Evolutionary conservation across 108 stramenopile genomes (phyloP).

Genomic region (Pseudonitzschia pungens): DNA sequence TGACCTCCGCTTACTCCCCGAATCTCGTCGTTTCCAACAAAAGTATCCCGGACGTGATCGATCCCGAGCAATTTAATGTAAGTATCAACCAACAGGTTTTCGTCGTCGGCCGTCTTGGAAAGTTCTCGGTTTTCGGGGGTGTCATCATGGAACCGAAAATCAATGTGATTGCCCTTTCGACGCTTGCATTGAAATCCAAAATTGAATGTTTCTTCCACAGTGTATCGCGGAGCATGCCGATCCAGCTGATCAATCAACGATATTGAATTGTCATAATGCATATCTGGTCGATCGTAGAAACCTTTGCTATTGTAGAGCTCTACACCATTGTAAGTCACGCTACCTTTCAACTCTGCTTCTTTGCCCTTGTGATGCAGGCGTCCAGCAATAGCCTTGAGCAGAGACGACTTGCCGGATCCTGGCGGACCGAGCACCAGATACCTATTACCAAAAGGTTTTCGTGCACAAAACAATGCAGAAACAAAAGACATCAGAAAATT

Average conservation of each 20-base stretch:
- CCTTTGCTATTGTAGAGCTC: constrained; percentile 30
- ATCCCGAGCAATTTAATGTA: constrained; percentile 40
- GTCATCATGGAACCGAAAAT: constrained; percentile 16
- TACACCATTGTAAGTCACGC: constrained; percentile 19
- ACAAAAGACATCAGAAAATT: background rate
- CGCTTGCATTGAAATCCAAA: constrained; percentile 69
- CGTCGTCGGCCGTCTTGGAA: constrained; percentile 21
- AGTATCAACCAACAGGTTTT: constrained; percentile 22
- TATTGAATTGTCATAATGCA: constrained; percentile 50
- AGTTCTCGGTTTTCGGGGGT: constrained; percentile 15
- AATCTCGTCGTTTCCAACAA: constrained; percentile 79
- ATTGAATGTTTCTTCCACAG: constrained; percentile 79
- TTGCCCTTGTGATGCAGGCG: constrained; percentile 58
- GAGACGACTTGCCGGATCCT: constrained; percentile 70
- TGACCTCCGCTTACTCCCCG: constrained; percentile 83
- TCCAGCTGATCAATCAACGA: constrained; percentile 69
- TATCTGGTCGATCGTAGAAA: constrained; percentile 19
- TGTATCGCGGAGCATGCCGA: constrained; percentile 64
- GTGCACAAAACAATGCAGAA: background rate
- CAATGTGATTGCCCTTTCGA: constrained; percentile 33
- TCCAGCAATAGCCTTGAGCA: constrained; percentile 68
- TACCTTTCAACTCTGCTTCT: constrained; percentile 47
- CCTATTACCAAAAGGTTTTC: background rate
- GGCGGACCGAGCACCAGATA: constrained; percentile 70
- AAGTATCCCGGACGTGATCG: constrained; percentile 61